Conservation (phyloP, 2,329 filamentous ascomycete species). For the Magnaporthales sp. region DNA sequence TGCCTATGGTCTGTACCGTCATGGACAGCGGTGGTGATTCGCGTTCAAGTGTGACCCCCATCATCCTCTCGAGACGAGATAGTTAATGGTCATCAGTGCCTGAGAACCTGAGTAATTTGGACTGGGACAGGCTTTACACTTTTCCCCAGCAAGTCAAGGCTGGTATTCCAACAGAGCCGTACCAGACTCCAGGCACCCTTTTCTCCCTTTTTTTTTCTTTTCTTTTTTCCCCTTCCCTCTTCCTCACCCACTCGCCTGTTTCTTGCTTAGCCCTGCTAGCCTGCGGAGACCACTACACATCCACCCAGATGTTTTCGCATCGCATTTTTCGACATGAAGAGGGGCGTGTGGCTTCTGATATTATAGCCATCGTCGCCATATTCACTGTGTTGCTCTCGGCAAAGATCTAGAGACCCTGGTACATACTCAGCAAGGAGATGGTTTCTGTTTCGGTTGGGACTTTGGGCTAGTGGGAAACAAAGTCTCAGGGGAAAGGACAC, state of each 20-base stretch:
- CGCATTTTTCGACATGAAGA: background rate
- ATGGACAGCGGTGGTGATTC: background rate
- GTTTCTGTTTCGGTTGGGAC: background rate
- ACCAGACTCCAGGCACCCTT: background rate
- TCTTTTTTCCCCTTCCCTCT: background rate
- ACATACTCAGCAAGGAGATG: background rate
- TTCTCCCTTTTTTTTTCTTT: background rate
- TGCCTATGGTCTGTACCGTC: background rate
- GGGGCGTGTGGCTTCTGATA: background rate
- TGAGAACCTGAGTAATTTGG: background rate
- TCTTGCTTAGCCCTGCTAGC: background rate
- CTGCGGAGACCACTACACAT: background rate
- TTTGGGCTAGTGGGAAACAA: background rate
- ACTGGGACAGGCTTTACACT: background rate
- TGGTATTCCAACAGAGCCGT: background rate
- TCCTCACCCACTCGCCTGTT: background rate
- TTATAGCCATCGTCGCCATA: background rate
- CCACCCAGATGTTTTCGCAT: background rate
- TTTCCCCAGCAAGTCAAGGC: background rate
- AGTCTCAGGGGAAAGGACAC: background rate
- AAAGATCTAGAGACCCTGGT: background rate
- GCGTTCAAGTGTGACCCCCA: background rate
- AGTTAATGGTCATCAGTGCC: background rate
- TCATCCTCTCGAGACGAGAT: background rate
- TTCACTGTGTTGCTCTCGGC: background rate